Percentiles rank a stretch among this genome's conserved stretches.
Evolutionary conservation across 305 asterid genomes (phyloP).

Genomic region (Solanum hybrid): DNA sequence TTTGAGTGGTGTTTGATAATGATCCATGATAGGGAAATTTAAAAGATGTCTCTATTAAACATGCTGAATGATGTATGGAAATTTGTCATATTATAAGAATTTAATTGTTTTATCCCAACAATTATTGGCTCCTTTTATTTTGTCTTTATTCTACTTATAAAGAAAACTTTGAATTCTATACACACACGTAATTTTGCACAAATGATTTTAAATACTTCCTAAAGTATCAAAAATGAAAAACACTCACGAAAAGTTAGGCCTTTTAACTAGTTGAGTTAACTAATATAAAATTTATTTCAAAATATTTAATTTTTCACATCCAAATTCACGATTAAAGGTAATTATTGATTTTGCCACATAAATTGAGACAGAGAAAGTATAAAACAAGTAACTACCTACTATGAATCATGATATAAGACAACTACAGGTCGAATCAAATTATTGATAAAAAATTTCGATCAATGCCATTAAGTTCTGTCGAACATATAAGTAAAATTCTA

Average conservation of each 20-base stretch:
- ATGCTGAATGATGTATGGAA: constrained; percentile 22
- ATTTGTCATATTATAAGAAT: constrained; percentile 8
- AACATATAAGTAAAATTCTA: neutral
- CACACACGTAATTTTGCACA: constrained; percentile 13
- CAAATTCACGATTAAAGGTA: neutral
- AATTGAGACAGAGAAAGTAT: neutral
- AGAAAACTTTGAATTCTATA: constrained; percentile 5
- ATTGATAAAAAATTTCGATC: neutral
- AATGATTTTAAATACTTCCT: neutral
- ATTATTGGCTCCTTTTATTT: constrained; percentile 14
- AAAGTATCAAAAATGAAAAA: neutral
- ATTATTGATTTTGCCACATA: too few relatives aligned
- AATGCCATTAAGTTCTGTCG: neutral
- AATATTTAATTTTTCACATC: too few relatives aligned
- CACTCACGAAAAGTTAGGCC: neutral
- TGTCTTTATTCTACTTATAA: constrained; percentile 2
- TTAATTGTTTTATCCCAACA: neutral
- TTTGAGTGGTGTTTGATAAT: constrained; percentile 2
- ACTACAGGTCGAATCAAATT: neutral
- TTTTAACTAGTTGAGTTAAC: neutral
- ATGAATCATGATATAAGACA: neutral
- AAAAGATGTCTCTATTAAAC: constrained; percentile 8
- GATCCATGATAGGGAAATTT: neutral
- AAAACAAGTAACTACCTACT: neutral
- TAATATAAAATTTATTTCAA: neutral